These are phyloP conservation scores for Arthroderma sp. DNA, from an alignment of 2,329 filamentous ascomycete species.

Conservation along the genomic window DNA sequence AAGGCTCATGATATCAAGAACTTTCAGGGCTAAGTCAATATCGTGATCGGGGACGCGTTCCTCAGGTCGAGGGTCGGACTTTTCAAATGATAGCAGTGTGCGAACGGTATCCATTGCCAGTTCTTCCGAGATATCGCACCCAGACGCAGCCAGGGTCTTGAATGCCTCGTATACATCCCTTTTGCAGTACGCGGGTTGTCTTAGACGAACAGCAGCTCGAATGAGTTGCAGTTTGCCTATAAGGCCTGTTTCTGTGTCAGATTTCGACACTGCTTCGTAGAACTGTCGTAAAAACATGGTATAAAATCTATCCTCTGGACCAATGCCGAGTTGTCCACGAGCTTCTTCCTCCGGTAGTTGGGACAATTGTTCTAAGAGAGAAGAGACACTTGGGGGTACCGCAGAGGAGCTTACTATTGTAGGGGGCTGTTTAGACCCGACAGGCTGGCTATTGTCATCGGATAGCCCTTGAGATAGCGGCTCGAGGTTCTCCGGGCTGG, in stretches of 20 bases:
- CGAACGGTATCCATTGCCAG: slow-evolving; percentile 28
- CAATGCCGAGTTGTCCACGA: slow-evolving; percentile 26
- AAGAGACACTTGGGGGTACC: slow-evolving; percentile 7
- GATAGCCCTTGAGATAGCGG: not conserved
- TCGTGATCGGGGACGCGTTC: slow-evolving; percentile 18
- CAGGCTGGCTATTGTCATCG: not conserved
- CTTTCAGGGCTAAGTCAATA: slow-evolving; percentile 28
- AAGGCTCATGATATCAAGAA: slow-evolving; percentile 34
- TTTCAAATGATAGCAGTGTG: slow-evolving; percentile 23
- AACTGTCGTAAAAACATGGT: slow-evolving; percentile 35
- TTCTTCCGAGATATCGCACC: slow-evolving; percentile 25
- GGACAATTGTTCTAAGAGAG: slow-evolving; percentile 22
- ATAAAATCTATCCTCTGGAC: slow-evolving; percentile 27
- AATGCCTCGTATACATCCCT: slow-evolving; percentile 24
- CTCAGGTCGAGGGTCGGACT: slow-evolving; percentile 11
- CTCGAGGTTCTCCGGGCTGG: not conserved
- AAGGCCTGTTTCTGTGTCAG: slow-evolving; percentile 22
- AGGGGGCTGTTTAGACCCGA: not conserved
- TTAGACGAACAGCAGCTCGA: slow-evolving; percentile 27
- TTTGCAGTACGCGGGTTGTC: slow-evolving; percentile 31
- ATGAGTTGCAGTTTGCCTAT: slow-evolving; percentile 25
- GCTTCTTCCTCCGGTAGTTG: slow-evolving; percentile 23
- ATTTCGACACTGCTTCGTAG: slow-evolving; percentile 22
- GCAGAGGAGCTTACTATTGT: slow-evolving; percentile 1
- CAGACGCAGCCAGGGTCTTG: slow-evolving; percentile 24